Conservation (phyloP, 2,329 filamentous ascomycete genomes). For the Ascochyta pisi region DNA sequence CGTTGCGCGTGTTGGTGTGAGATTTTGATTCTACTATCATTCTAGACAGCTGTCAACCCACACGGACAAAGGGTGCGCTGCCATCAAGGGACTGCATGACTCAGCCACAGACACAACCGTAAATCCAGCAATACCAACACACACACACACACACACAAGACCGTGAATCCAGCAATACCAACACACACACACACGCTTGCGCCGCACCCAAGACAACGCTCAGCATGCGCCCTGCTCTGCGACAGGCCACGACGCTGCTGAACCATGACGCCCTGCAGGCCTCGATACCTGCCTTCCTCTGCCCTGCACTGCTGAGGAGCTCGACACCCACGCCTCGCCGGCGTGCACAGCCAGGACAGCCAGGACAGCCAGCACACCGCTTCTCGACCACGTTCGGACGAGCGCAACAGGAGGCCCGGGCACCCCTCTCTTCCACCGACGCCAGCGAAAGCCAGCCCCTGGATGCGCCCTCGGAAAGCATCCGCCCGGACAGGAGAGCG, state of each 20-base stretch:
- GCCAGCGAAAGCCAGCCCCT: background rate
- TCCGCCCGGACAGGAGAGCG: slow-evolving; percentile 13
- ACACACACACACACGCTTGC: too few species aligned
- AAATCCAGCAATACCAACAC: too few species aligned
- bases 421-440: slow-evolving; percentile 17
- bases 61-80: background rate
- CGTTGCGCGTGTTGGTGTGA: background rate
- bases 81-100: slow-evolving; percentile 5
- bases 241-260: slow-evolving; percentile 36
- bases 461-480: background rate
- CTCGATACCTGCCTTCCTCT: slow-evolving; percentile 44
- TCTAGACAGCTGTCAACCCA: slow-evolving; percentile 12
- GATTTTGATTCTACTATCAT: too few species aligned
- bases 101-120: background rate
- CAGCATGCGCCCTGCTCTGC: slow-evolving; percentile 45
- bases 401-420: slow-evolving; percentile 25
- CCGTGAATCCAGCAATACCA: too few species aligned
- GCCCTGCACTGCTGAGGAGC: slow-evolving; percentile 41
- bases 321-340: slow-evolving; percentile 19
- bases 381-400: slow-evolving; percentile 35
- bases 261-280: slow-evolving; percentile 32
- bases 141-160: too few species aligned
- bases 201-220: background rate
- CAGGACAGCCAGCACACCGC: slow-evolving; percentile 9
- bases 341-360: slow-evolving; percentile 12